Base-by-base conservation (phyloP, 352 stramenopile genomes). In the Globisporangium perplexum region DNA sequence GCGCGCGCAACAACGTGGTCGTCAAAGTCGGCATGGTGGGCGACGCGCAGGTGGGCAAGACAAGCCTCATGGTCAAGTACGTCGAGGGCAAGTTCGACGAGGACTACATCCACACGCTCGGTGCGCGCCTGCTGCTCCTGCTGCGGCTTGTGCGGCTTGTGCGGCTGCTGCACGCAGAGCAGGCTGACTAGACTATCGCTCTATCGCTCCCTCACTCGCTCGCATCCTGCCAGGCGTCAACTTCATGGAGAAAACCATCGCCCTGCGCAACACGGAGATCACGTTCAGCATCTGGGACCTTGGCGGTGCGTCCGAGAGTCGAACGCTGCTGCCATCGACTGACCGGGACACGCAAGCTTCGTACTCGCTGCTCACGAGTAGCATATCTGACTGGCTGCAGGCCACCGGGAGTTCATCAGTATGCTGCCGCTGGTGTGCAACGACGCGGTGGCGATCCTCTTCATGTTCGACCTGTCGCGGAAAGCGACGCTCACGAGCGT, bases 171-270 rank as follows among this genome's bases (percentile, higher is more conserved):
- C 15, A 23, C 17, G 7, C 8, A 24, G 7, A n/a, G n/a, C n/a
- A n/a, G n/a, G n/a, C 7, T 24, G 4, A 23, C 11, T 7, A 7
- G n/a, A 3, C 38, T 18, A 6, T 23, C 36, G 20, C 36, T 44
- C 39, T 44, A 17, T 44, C 7, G 18, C n/a, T 22, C 17, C n/a
- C 4, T 45, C 18, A 7, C 31, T 38, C 31, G 10, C 15, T 3
- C 12, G 15, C 11, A 5, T 59, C 50, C 22, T 28, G 12, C 24
- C 45, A 93, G 88, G 92, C 42, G 92, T 98, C 12, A 97, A 97
- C 60, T 98, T 97, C 58, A 97, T 98, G 91, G 92, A 98, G 68
- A 98, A 98, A 66, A 96, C 85, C 3, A 96, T 98, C 52, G 92
- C 86, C 38, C 62, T 98, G 48, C 83, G 90, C 36, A 97, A 97